Evolutionary conservation across 208 protist species (phyloP), one percentile per base, ranked within the genome.

Genomic region (Acanthamoeba triangularis): DNA sequence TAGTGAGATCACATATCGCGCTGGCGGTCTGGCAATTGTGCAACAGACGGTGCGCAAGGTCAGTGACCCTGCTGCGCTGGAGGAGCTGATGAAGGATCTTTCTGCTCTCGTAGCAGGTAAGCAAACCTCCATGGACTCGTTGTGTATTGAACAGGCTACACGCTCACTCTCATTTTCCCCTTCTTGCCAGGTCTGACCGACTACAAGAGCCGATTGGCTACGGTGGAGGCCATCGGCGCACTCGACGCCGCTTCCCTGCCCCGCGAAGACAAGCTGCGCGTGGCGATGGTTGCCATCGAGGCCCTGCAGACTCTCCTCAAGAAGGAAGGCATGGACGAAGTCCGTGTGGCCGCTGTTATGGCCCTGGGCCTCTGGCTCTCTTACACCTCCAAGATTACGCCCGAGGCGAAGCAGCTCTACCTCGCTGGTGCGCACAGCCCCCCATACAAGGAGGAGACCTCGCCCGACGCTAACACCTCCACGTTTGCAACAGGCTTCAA

Each of bases 281-380:
- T 78, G 63, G 88, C 88, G 47, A 0, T 59, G 63, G 33, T 78
- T 52, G 69, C 69, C n/a, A 23, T 94, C 33, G 88, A 94, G 33
- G 69, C 65, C 11, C 56, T 94, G 25, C 88, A 82, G 61, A 41
- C 88, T 33, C 69, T 94, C 16, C 41, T 80, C 88, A 94, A 94
- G 49, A 94, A 94, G 52, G 88, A 94, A 35, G 88, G 65, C 44
- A 72, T 94, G 88, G 92, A 95, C 69, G 92, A 95, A 44, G 74
- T 87, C 0, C 41, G 56, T 25, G n/a, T 95, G 25, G 74, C 67
- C 11, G 92, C 92, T 25, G 72, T 87, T 8, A 74, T 54, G 61
- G 49, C 33, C 20, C 44, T 95, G 52, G 92, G 92, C 33, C 74
- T 72, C 30, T 95, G 92, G 92, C 92, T 95, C 76, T 56, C 52